phyloP scores from a whole-genome alignment of 345 rosid species.

The Aethionema arabicum region DNA sequence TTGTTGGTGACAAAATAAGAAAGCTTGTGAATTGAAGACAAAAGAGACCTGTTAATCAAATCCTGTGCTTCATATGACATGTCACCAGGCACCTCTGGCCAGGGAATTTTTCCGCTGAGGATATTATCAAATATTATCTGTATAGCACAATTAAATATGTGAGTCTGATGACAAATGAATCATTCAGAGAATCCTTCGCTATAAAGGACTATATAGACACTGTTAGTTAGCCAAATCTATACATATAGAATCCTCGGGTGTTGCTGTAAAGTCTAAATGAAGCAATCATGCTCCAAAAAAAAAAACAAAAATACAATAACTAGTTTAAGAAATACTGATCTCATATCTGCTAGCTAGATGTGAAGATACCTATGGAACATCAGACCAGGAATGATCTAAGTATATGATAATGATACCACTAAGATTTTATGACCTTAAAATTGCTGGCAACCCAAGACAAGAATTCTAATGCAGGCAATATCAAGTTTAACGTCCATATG shows the following conservation, averaged over 20 bases:
- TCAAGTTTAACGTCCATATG: background rate
- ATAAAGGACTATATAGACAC: background rate
- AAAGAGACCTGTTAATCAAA: slow-evolving; percentile 67
- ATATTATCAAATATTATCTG: slow-evolving; percentile 83
- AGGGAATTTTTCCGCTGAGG: slow-evolving; percentile 71
- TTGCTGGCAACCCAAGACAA: slow-evolving; percentile 16
- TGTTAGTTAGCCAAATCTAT: slow-evolving; percentile 14
- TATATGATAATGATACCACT: slow-evolving; percentile 17
- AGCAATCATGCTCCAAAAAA: slow-evolving; percentile 1
- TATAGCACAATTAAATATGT: slow-evolving; percentile 23
- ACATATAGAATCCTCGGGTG: slow-evolving; percentile 7
- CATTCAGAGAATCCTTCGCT: slow-evolving; percentile 11
- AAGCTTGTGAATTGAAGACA: background rate
- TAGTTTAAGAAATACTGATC: background rate
- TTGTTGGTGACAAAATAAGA: background rate
- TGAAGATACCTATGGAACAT: slow-evolving; percentile 1
- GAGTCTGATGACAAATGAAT: slow-evolving; percentile 12
- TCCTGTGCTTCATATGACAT: slow-evolving; percentile 83
- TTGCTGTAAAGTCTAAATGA: background rate
- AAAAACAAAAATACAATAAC: slow-evolving; percentile 3
- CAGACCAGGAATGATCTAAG: background rate
- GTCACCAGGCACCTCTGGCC: slow-evolving; percentile 66
- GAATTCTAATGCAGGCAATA: slow-evolving; percentile 10
- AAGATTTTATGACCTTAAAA: slow-evolving; percentile 8
- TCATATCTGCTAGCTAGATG: background rate